Evolutionary conservation across 768 basidiomycete genomes (phyloP).

Genomic region (Crepidotus variabilis): DNA sequence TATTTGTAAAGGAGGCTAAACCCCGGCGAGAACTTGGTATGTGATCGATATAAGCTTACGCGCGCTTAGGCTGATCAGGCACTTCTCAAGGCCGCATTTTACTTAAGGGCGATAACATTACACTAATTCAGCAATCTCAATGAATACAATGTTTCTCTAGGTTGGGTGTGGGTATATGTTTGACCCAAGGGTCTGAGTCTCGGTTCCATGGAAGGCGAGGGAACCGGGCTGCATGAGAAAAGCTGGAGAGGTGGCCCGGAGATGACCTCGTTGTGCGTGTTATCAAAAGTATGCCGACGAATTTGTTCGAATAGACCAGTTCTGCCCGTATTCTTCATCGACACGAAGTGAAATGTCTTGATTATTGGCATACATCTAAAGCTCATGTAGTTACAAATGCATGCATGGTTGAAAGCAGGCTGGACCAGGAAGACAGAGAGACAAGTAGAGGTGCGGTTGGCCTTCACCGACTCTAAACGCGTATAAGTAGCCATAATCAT

Average conservation of each 20-base stretch:
- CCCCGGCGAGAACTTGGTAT: slow-evolving; percentile 80
- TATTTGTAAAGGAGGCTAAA: slow-evolving; percentile 87
- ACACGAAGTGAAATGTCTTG: background rate
- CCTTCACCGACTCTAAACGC: slow-evolving; percentile 22
- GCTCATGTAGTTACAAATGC: background rate
- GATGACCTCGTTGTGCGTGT: background rate
- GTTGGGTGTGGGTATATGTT: background rate
- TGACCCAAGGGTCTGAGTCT: background rate
- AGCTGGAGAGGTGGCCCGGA: background rate
- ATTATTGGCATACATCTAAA: background rate
- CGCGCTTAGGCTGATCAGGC: slow-evolving; percentile 2
- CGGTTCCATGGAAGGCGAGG: background rate
- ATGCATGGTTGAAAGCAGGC: background rate
- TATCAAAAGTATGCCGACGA: background rate
- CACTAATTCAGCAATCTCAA: slow-evolving; percentile 78
- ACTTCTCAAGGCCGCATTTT: slow-evolving; percentile 76
- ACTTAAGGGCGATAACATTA: slow-evolving; percentile 97
- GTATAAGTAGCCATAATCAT: background rate
- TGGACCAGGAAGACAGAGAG: background rate
- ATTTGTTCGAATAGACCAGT: background rate
- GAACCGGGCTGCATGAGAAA: too few species aligned
- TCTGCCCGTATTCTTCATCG: too few species aligned
- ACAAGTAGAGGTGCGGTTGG: too few species aligned
- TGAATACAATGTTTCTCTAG: background rate
- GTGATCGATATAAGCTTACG: slow-evolving; percentile 18